phyloP scores from a whole-genome alignment of 2,329 filamentous ascomycete species.

The Diaporthe aspalathi region DNA sequence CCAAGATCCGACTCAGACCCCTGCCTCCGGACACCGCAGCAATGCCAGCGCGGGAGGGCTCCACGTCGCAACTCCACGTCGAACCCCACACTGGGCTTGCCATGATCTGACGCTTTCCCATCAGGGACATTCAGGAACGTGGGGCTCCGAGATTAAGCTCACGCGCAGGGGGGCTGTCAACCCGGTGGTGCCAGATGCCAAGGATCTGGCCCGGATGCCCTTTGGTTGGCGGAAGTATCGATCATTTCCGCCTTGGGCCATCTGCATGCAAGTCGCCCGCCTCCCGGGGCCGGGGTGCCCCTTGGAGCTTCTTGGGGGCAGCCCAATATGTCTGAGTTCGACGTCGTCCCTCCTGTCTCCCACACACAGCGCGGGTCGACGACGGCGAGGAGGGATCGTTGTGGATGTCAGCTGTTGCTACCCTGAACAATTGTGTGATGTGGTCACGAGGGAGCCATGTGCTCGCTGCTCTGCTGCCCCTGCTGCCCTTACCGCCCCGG shows the following conservation, averaged over 20 bases:
- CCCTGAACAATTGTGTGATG: conserved; percentile 7
- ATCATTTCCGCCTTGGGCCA: conserved; percentile 31
- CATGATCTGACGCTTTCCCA: conserved; percentile 41
- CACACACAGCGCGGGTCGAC: background rate
- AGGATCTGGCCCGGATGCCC: conserved; percentile 30
- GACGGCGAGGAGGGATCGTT: background rate
- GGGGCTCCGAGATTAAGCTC: conserved; percentile 45
- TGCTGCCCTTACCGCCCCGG: conserved; percentile 3
- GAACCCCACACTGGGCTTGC: conserved; percentile 6
- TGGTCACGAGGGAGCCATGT: conserved; percentile 15
- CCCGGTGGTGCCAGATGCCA: conserved; percentile 42
- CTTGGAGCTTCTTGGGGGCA: background rate
- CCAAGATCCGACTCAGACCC: conserved; percentile 25
- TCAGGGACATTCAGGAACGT: conserved; percentile 47
- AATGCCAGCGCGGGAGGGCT: conserved; percentile 1
- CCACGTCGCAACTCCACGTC: conserved; percentile 5
- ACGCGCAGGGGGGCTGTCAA: conserved; percentile 25
- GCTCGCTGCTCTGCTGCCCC: conserved; percentile 12
- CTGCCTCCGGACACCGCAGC: conserved; percentile 1
- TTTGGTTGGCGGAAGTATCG: conserved; percentile 43
- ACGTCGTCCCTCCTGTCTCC: background rate
- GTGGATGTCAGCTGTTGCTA: conserved; percentile 13
- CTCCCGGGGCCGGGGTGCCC: conserved; percentile 18
- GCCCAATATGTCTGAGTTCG: background rate
- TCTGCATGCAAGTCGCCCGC: background rate